Percentiles rank a stretch among this genome's conserved stretches.
These are phyloP conservation scores for Niebla homalea DNA, from an alignment of 495 filamentous ascomycete species.

Conservation along the genomic window DNA sequence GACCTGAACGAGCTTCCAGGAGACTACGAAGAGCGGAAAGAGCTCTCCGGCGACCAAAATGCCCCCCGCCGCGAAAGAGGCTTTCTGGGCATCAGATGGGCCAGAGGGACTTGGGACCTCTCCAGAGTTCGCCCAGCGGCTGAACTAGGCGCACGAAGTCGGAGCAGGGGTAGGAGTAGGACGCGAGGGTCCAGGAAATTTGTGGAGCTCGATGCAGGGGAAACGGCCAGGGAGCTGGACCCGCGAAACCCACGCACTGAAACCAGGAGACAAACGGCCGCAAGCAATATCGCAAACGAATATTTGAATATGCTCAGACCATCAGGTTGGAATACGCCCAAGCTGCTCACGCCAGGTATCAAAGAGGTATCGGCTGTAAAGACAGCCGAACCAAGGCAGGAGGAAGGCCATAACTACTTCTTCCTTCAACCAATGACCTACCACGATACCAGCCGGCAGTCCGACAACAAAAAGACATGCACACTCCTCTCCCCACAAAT, in stretches of 20 bases:
- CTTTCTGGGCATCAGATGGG: no score
- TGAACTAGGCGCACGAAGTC: neutral
- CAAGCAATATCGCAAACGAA: neutral
- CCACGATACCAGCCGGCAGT: no score
- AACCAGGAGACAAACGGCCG: neutral
- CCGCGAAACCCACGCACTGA: neutral
- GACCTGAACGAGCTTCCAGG: slow-evolving; percentile 1
- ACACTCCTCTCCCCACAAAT: no score
- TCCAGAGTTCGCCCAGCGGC: no score
- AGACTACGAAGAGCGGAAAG: neutral
- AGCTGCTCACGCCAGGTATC: neutral
- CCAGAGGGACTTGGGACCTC: no score
- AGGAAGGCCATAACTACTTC: neutral
- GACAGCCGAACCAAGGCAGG: neutral
- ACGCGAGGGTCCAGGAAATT: neutral
- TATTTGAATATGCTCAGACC: neutral
- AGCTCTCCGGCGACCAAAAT: neutral
- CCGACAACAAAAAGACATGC: no score
- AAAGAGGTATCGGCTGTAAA: neutral
- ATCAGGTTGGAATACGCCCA: neutral
- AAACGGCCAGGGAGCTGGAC: neutral
- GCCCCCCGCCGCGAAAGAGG: no score
- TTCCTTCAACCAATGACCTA: no score
- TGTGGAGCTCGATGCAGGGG: neutral
- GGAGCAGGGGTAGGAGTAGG: neutral